Conservation (phyloP, 1,284 basidiomycete species). For the Amylostereum areolatum region DNA sequence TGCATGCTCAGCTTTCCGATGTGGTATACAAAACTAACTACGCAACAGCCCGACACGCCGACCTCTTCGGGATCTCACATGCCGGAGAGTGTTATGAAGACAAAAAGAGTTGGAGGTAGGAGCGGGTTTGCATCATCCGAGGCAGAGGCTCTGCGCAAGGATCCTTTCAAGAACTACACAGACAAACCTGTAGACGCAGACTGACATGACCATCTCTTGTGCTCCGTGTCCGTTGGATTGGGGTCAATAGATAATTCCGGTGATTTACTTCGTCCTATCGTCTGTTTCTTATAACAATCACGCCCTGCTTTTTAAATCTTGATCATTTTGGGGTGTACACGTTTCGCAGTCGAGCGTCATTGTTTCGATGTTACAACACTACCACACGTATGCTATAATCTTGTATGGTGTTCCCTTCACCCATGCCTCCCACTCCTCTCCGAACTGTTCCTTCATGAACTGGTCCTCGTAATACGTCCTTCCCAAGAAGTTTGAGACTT, state of each 20-base stretch:
- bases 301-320: too few species aligned
- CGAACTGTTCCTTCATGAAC: neutral
- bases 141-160: slow-evolving; percentile 68
- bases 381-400: neutral
- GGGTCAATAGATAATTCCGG: neutral
- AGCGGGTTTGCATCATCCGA: slow-evolving; percentile 44
- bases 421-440: neutral
- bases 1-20: slow-evolving; percentile 14
- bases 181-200: slow-evolving; percentile 16
- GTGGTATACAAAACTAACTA: slow-evolving; percentile 3
- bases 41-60: slow-evolving; percentile 22
- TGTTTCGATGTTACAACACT: neutral
- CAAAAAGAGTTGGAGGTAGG: slow-evolving; percentile 37
- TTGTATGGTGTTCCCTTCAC: neutral
- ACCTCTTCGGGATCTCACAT: slow-evolving; percentile 16
- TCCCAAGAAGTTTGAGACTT: too few species aligned
- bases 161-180: slow-evolving; percentile 71
- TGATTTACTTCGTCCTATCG: too few species aligned
- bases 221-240: neutral
- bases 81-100: slow-evolving; percentile 57
- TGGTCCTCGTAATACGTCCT: too few species aligned
- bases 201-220: neutral
- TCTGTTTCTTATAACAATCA: too few species aligned
- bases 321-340: neutral
- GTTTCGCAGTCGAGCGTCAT: neutral